Percentiles rank a stretch among this genome's conserved stretches.
Evolutionary conservation across 305 asterid genomes (phyloP).

Genomic region (Monarda citriodora): DNA sequence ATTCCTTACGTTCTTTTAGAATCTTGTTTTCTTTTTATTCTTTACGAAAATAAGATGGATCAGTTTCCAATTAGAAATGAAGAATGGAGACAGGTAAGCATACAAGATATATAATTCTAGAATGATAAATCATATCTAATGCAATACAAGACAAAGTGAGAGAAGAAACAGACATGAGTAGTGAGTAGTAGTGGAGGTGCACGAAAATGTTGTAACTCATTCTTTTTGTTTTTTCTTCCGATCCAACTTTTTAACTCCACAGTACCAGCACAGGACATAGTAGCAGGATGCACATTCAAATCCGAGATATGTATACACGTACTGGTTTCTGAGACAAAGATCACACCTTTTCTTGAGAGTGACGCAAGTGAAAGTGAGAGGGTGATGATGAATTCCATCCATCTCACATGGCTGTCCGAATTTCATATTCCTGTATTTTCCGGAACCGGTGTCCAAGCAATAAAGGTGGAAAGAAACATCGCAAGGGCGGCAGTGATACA

Average conservation of each 20-base stretch:
- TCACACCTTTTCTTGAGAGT: neutral
- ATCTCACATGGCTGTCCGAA: neutral
- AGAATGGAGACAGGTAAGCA: too few species aligned
- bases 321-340: neutral
- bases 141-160: too few species aligned
- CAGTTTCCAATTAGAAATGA: too few species aligned
- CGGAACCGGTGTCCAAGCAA: neutral
- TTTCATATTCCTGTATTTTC: neutral
- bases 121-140: too few species aligned
- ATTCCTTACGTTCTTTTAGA: too few species aligned
- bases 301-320: neutral
- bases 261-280: neutral
- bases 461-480: neutral
- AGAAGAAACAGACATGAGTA: too few species aligned
- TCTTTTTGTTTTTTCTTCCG: too few species aligned
- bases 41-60: too few species aligned
- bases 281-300: neutral
- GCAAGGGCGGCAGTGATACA: slow-evolving; percentile 5
- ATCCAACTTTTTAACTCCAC: neutral
- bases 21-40: too few species aligned
- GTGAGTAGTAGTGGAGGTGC: too few species aligned
- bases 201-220: too few species aligned
- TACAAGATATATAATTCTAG: too few species aligned
- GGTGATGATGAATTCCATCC: neutral
- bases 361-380: neutral